Conservation (phyloP, 1,139 yeast genomes). For the Lodderomyces beijingensis region DNA sequence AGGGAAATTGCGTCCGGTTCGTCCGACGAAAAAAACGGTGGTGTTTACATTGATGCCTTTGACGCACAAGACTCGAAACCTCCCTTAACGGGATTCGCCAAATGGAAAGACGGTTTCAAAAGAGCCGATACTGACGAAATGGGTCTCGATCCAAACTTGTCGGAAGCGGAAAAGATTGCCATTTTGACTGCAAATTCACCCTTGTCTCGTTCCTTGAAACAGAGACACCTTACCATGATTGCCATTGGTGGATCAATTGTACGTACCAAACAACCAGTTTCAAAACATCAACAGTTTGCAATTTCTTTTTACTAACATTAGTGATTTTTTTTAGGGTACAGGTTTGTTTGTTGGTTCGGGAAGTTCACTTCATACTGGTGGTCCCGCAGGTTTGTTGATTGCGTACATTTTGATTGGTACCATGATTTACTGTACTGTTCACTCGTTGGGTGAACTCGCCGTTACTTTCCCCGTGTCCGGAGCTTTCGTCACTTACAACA, state of each 20-base stretch:
- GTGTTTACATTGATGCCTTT: conserved; percentile 41
- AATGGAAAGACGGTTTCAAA: conserved; percentile 54
- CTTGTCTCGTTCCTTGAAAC: conserved; percentile 56
- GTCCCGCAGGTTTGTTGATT: conserved; percentile 71
- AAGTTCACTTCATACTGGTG: conserved; percentile 52
- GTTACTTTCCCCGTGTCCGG: conserved; percentile 72
- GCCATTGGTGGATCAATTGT: conserved; percentile 79
- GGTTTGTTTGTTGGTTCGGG: conserved; percentile 72
- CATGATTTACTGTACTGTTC: conserved; percentile 61
- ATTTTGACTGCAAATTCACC: conserved; percentile 67
- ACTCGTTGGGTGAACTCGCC: conserved; percentile 68
- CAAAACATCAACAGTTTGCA: too few species aligned
- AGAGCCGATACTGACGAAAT: conserved; percentile 43
- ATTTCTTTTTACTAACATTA: conserved; percentile 1
- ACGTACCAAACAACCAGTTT: background rate
- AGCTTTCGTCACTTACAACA: conserved; percentile 63
- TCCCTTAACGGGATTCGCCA: conserved; percentile 33
- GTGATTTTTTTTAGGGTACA: conserved; percentile 50
- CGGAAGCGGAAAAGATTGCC: conserved; percentile 68
- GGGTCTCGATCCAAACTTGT: conserved; percentile 63
- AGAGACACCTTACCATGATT: conserved; percentile 72
- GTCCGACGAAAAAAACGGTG: conserved; percentile 39
- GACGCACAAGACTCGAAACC: conserved; percentile 26
- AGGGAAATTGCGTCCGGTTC: conserved; percentile 27
- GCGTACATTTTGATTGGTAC: conserved; percentile 49